phyloP scores from a whole-genome alignment of 2,329 filamentous ascomycete species.

The Scedosporium apiospermum region DNA sequence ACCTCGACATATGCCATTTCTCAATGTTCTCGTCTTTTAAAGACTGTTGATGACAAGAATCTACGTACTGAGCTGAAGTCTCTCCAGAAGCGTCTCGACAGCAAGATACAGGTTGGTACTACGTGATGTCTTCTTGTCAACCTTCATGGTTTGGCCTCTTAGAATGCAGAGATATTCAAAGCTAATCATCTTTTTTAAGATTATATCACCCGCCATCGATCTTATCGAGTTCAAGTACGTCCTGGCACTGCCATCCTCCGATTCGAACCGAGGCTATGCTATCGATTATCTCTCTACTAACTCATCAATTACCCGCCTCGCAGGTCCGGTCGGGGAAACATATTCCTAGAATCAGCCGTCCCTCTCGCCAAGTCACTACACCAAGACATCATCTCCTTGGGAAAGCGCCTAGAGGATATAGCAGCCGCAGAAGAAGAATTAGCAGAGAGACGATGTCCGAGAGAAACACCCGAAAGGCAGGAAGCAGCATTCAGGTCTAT shows the following conservation, averaged over 20 bases:
- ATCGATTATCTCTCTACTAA: background rate
- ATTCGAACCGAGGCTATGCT: background rate
- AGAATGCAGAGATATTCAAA: background rate
- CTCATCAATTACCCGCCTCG: background rate
- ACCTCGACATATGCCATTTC: constrained; percentile 79
- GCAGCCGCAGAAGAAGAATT: constrained; percentile 50
- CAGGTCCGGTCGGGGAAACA: constrained; percentile 44
- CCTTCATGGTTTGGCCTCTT: constrained; percentile 1
- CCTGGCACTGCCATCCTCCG: background rate
- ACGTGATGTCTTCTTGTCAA: background rate
- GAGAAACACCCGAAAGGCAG: constrained; percentile 32
- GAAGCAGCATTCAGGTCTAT: constrained; percentile 60
- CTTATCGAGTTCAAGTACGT: constrained; percentile 79
- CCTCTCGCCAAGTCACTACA: constrained; percentile 74
- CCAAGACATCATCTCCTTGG: constrained; percentile 72
- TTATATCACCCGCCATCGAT: constrained; percentile 83
- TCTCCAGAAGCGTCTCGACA: constrained; percentile 66
- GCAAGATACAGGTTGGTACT: constrained; percentile 60
- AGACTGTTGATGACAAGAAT: constrained; percentile 63
- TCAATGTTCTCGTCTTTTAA: constrained; percentile 70
- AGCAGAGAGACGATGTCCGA: too few relatives aligned
- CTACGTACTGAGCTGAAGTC: constrained; percentile 58
- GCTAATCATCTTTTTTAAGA: constrained; percentile 31
- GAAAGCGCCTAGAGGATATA: constrained; percentile 62
- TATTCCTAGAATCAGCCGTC: constrained; percentile 70